Evolutionary conservation across 1,284 basidiomycete species (phyloP).

Genomic region (Omphalotus olearius): DNA sequence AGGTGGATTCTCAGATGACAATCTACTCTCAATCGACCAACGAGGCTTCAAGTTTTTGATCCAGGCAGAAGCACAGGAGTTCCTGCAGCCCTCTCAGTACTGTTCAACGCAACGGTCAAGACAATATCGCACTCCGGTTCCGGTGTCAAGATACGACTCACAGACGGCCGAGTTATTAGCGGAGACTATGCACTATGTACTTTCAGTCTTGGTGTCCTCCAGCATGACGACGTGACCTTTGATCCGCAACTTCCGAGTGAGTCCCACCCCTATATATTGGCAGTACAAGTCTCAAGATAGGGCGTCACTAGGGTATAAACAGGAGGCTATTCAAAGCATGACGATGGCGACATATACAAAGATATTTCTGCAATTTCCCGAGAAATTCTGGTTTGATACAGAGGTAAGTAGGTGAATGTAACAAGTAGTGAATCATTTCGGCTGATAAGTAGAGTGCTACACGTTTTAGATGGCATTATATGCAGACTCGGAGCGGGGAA

Average conservation of each 20-base stretch:
- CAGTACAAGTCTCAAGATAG: neutral
- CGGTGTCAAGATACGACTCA: constrained; percentile 42
- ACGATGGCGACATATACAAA: constrained; percentile 71
- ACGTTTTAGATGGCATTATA: constrained; percentile 41
- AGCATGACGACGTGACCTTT: constrained; percentile 57
- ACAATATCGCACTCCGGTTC: constrained; percentile 41
- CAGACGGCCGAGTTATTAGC: constrained; percentile 37
- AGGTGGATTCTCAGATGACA: constrained; percentile 52
- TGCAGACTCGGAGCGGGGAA: constrained; percentile 58
- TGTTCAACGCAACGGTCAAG: constrained; percentile 50
- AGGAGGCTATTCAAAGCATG: constrained; percentile 62
- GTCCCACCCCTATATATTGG: constrained; percentile 17
- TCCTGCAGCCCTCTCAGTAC: constrained; percentile 42
- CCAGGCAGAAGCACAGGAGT: constrained; percentile 50
- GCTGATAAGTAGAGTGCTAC: constrained; percentile 25
- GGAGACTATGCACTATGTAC: constrained; percentile 59
- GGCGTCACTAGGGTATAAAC: constrained; percentile 41
- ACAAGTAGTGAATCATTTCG: constrained; percentile 24
- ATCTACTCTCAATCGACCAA: constrained; percentile 54
- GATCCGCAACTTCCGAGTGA: constrained; percentile 44
- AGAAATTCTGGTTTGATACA: constrained; percentile 68
- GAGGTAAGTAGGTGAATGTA: constrained; percentile 27
- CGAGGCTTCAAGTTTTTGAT: constrained; percentile 58
- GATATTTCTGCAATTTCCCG: constrained; percentile 62
- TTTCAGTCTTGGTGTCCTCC: constrained; percentile 60